Percentiles rank a stretch among this genome's conserved stretches.
Evolutionary conservation across 371 early-diverging fungal species (phyloP).

Genomic region (Mucor ambiguus): DNA sequence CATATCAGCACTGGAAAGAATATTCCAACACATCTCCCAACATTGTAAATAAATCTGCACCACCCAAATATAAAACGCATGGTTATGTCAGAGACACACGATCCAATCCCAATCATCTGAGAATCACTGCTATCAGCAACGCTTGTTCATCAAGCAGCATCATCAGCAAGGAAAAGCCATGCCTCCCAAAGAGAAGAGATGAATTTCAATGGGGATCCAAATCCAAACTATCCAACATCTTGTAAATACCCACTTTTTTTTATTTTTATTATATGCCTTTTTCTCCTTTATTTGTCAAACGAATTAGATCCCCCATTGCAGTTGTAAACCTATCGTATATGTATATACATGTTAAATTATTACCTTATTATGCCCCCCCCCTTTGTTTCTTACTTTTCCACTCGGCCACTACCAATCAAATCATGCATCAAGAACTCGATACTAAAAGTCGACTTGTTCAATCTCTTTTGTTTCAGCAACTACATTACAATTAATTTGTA

Average conservation of each 20-base stretch:
- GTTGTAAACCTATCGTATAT: conserved; percentile 11
- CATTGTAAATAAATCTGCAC: conserved; percentile 16
- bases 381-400: conserved; percentile 22
- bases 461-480: conserved; percentile 24
- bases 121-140: conserved; percentile 17
- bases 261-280: not conserved
- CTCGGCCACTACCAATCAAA: conserved; percentile 31
- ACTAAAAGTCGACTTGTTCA: conserved; percentile 20
- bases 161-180: conserved; percentile 10
- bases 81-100: conserved; percentile 26
- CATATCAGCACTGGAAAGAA: conserved; percentile 20
- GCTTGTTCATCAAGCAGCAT: not conserved
- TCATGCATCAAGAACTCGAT: conserved; percentile 30
- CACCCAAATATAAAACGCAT: conserved; percentile 16
- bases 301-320: conserved; percentile 22
- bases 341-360: not conserved
- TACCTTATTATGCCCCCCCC: conserved; percentile 5
- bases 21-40: conserved; percentile 7
- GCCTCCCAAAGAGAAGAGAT: conserved; percentile 14
- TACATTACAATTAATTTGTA: conserved; percentile 8
- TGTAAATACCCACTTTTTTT: not conserved
- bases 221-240: conserved; percentile 5
- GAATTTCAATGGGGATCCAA: conserved; percentile 19
- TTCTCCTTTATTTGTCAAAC: conserved; percentile 24
- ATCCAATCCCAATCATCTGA: conserved; percentile 20